Evolutionary conservation across 345 rosid genomes (phyloP).

Genomic region (Noccaea caerulescens): DNA sequence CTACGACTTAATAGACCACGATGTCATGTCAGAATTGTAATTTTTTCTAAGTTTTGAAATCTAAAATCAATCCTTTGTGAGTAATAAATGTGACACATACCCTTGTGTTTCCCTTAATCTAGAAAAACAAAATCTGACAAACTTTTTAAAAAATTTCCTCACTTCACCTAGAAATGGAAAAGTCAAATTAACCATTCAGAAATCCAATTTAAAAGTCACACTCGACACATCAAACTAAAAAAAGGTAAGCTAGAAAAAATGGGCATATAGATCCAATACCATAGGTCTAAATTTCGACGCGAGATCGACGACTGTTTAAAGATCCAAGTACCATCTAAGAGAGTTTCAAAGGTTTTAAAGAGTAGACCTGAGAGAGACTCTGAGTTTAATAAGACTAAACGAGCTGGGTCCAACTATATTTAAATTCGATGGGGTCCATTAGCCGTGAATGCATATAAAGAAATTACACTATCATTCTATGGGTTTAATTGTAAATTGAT

Average conservation of each 20-base stretch:
- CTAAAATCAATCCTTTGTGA: slow-evolving; percentile 22
- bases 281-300: slow-evolving; percentile 25
- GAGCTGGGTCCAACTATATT: slow-evolving; percentile 25
- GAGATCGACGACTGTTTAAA: slow-evolving; percentile 20
- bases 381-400: slow-evolving; percentile 19
- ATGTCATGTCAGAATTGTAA: slow-evolving; percentile 26
- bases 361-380: slow-evolving; percentile 25
- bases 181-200: slow-evolving; percentile 34
- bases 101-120: slow-evolving; percentile 37
- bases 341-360: slow-evolving; percentile 34
- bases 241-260: slow-evolving; percentile 12
- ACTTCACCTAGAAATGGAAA: slow-evolving; percentile 9
- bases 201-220: slow-evolving; percentile 28
- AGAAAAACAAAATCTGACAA: slow-evolving; percentile 28
- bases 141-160: not conserved
- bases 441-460: not conserved
- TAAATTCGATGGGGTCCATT: slow-evolving; percentile 39
- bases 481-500: slow-evolving; percentile 32
- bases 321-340: slow-evolving; percentile 24
- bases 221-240: slow-evolving; percentile 16
- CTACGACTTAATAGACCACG: slow-evolving; percentile 4
- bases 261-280: slow-evolving; percentile 30
- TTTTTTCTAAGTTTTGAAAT: not conserved
- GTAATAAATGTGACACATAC: slow-evolving; percentile 39
- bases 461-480: not conserved